Evolutionary conservation across 2,329 filamentous ascomycete species (phyloP), one percentile per base, ranked within the genome.

Genomic region (Biscogniauxia mediterranea): DNA sequence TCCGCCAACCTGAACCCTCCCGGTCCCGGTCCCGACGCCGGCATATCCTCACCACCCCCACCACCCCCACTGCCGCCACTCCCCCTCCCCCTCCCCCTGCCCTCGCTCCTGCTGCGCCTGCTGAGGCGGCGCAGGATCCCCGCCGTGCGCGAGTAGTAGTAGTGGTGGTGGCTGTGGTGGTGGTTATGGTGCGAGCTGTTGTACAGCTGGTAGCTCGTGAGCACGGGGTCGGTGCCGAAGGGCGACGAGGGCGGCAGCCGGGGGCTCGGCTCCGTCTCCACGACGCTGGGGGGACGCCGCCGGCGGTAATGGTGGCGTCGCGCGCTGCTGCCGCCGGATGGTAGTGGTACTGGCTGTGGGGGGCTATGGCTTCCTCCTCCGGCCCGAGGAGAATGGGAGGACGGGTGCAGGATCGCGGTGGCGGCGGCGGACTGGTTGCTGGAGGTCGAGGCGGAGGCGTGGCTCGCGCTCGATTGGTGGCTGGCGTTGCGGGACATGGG

Each of bases 401-500:
- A n/a, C 59, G 54, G 28, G 28, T 9, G 60, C 49, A 63, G 65
- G 59, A 15, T 55, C 56, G 46, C 25, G 52, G 59, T 55, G 57
- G 46, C 25, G 52, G 59, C 13, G 55, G 53, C 23, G 15, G 64
- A 63, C 15, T 56, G 59, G 9, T 56, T 66, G 9, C 28, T 32
- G 2, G 28, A 32, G 23, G 23, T 5, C 23, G 74, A 76, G 20
- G 65, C 64, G n/a, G 74, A 76, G 20, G 65, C 64, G n/a, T 66
- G 68, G 56, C 68, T 68, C 6, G 67, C 68, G 54, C 69, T 70
- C 0, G 78, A 78, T 56, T 80, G 75, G 9, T 75, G 72, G 51
- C 81, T 81, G 0, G 76, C 67, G 61, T 82, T 72, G 3, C 81
- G 78, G 1, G 79, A 80, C 79, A 84, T 82, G 5, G 82, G 81